phyloP scores from a whole-genome alignment of 306 rosid species.

The Rubus parviflorus region DNA sequence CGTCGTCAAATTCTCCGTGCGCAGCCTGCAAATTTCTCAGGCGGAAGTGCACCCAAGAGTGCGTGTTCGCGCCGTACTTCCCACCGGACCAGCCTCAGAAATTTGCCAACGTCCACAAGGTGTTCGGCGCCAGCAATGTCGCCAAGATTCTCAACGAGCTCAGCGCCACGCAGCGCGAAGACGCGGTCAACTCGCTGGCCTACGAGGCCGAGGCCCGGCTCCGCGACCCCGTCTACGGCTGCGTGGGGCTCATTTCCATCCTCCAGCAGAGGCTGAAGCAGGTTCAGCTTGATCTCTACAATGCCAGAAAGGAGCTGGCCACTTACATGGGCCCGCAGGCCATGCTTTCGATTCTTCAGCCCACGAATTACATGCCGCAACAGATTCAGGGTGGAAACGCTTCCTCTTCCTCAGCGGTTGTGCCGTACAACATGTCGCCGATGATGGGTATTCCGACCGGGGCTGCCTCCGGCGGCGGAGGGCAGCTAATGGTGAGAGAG shows the following conservation, averaged over 20 bases:
- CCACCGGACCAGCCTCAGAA: constrained; percentile 93
- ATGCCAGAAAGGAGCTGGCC: constrained; percentile 76
- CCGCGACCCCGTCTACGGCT: constrained; percentile 86
- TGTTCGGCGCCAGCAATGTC: constrained; percentile 91
- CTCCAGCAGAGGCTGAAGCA: constrained; percentile 68
- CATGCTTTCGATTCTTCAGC: constrained; percentile 33
- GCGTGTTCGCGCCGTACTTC: constrained; percentile 92
- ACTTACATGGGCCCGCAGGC: constrained; percentile 71
- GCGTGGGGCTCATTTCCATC: constrained; percentile 87
- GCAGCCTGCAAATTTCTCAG: constrained; percentile 84
- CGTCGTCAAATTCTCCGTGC: constrained; percentile 72
- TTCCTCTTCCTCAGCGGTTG: constrained; percentile 27
- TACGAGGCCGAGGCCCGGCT: constrained; percentile 88
- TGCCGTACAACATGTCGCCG: constrained; percentile 42
- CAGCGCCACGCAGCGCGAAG: constrained; percentile 62
- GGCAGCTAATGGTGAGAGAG: constrained; percentile 56
- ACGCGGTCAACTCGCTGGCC: constrained; percentile 87
- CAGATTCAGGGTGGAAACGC: constrained; percentile 30
- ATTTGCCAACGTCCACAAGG: constrained; percentile 78
- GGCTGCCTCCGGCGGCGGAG: constrained; percentile 7
- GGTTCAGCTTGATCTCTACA: constrained; percentile 52
- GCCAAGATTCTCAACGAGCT: constrained; percentile 80
- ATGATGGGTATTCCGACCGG: constrained; percentile 32
- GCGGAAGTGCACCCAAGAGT: constrained; percentile 88
- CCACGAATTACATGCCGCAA: constrained; percentile 20